Evolutionary conservation across 2,329 filamentous ascomycete species (phyloP).

Genomic region (Penicillium glabrum): DNA sequence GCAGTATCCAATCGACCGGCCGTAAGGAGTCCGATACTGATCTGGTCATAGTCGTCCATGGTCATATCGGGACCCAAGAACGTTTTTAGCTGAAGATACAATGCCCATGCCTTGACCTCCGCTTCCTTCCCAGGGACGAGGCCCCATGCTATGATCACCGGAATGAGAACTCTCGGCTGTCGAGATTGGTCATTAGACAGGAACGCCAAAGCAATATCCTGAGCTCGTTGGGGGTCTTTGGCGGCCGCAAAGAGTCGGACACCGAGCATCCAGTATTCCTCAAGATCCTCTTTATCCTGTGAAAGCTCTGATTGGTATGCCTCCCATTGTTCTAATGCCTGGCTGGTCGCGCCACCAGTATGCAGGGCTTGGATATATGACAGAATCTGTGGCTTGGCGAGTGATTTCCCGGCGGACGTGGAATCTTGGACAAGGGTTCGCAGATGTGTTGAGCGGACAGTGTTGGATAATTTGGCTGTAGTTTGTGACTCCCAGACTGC

Average conservation of each 20-base stretch:
- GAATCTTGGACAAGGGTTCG: constrained; percentile 66
- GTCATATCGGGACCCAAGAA: constrained; percentile 61
- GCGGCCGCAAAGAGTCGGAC: constrained; percentile 51
- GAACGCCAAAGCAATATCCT: constrained; percentile 49
- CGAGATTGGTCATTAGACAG: constrained; percentile 45
- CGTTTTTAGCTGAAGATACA: constrained; percentile 65
- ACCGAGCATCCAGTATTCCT: constrained; percentile 50
- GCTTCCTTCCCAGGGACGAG: constrained; percentile 50
- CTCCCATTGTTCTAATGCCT: constrained; percentile 66
- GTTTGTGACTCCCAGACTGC: constrained; percentile 63
- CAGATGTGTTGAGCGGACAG: constrained; percentile 59
- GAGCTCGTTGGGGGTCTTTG: constrained; percentile 49
- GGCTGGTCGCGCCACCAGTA: constrained; percentile 58
- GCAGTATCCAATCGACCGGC: constrained; percentile 66
- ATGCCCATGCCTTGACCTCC: constrained; percentile 63
- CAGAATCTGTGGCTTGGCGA: constrained; percentile 61
- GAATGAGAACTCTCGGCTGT: constrained; percentile 50
- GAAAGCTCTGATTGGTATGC: constrained; percentile 57
- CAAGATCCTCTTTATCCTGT: constrained; percentile 36
- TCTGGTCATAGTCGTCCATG: constrained; percentile 73
- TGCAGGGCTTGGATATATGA: constrained; percentile 69
- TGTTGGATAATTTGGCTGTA: constrained; percentile 46
- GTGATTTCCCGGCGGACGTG: constrained; percentile 55
- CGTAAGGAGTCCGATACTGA: constrained; percentile 69
- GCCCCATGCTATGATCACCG: constrained; percentile 69